phyloP scores from a whole-genome alignment of 2,329 filamentous ascomycete genomes.

The Neopestalotiopsis rosae region DNA sequence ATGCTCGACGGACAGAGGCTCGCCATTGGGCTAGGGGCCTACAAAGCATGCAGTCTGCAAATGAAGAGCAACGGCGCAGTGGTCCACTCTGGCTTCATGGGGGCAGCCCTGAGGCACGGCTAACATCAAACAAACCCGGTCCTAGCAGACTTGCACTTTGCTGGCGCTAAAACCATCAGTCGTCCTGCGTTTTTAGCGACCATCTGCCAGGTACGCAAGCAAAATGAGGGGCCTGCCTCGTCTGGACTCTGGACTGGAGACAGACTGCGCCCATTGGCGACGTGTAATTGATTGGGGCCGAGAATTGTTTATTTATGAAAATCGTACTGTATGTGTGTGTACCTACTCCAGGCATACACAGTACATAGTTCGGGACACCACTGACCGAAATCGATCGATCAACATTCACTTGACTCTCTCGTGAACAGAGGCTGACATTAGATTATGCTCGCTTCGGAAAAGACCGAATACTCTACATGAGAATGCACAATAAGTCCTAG shows the following conservation, averaged over 20 bases:
- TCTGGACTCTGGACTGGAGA: not conserved
- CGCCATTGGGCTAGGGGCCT: constrained; percentile 5
- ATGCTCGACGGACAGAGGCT: not conserved
- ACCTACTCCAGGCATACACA: not conserved
- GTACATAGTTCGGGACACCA: not conserved
- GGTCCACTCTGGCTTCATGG: constrained; percentile 4
- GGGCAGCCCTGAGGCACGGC: not conserved
- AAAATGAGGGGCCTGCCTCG: constrained; percentile 4
- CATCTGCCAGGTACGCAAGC: not conserved
- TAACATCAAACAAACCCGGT: not conserved
- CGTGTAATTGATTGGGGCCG: not conserved
- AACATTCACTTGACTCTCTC: not conserved
- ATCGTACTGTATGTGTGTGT: not conserved
- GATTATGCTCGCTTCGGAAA: not conserved
- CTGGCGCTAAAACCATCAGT: not conserved
- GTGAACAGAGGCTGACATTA: not conserved
- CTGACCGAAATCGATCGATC: not conserved
- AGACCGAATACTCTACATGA: not conserved
- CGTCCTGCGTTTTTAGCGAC: not conserved
- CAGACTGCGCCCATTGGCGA: not conserved
- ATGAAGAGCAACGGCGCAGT: constrained; percentile 16
- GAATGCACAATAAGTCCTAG: not conserved
- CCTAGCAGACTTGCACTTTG: not conserved
- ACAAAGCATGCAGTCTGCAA: constrained; percentile 7
- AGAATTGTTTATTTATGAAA: not conserved